Percentiles rank a stretch among this genome's conserved stretches.
Conservation (phyloP, 78 protist genomes). For the Goniomonas avonlea region DNA sequence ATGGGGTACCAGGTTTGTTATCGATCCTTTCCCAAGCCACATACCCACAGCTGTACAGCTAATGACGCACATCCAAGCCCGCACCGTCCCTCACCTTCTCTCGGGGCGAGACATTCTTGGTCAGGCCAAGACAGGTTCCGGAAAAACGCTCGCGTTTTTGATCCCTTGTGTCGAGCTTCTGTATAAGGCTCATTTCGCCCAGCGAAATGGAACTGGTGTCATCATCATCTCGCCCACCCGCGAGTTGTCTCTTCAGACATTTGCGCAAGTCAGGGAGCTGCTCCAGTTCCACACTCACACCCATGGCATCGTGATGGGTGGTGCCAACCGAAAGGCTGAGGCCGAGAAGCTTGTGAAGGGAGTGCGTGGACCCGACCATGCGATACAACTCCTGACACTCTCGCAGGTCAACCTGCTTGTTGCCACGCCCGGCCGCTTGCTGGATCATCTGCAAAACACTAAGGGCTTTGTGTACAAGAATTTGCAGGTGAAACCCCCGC, state of each 20-base stretch:
- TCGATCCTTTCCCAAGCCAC: neutral
- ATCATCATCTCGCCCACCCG: conserved; percentile 81
- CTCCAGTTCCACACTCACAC: conserved; percentile 61
- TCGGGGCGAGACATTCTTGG: conserved; percentile 87
- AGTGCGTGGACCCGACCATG: neutral
- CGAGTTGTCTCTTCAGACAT: conserved; percentile 90
- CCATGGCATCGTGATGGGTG: conserved; percentile 82
- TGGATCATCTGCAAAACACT: conserved; percentile 84
- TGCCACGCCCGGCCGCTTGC: conserved; percentile 98
- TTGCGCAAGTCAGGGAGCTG: conserved; percentile 38
- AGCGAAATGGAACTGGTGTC: conserved; percentile 66
- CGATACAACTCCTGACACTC: neutral
- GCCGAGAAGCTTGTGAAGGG: conserved; percentile 67
- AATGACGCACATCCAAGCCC: conserved; percentile 85
- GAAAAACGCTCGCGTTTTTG: conserved; percentile 91
- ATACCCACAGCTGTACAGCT: conserved; percentile 28
- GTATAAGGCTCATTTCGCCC: conserved; percentile 44
- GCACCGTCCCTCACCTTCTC: conserved; percentile 75
- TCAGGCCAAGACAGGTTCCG: conserved; percentile 91
- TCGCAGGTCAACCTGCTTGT: conserved; percentile 78
- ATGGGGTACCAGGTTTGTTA: conserved; percentile 54
- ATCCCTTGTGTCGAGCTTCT: conserved; percentile 90
- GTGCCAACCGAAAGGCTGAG: conserved; percentile 60
- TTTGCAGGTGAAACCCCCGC: conserved; percentile 42
- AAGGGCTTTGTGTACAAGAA: conserved; percentile 72